Conservation (phyloP, 129 eudicot genomes). For the Helianthus tuberosus region DNA sequence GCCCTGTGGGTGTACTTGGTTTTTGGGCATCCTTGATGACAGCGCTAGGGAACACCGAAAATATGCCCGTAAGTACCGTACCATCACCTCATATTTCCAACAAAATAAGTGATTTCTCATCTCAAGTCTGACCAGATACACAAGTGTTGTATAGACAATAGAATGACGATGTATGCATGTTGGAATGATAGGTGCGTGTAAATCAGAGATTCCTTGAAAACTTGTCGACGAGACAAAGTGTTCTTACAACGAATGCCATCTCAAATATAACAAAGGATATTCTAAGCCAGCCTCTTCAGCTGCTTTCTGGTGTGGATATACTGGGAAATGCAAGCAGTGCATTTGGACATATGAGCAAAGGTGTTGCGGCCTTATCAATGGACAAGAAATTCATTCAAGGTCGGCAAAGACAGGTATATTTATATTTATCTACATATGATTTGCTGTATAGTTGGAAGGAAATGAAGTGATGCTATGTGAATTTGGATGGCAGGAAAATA, state of each 20-base stretch:
- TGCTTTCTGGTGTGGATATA: conserved; percentile 97
- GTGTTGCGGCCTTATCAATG: conserved; percentile 98
- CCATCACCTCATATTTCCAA: not conserved
- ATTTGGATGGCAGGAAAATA: conserved; percentile 54
- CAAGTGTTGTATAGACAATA: not conserved
- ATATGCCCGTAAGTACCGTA: conserved; percentile 77
- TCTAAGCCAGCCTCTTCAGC: conserved; percentile 95
- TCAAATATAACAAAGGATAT: conserved; percentile 88
- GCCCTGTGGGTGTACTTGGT: conserved; percentile 98
- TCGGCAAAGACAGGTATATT: conserved; percentile 81
- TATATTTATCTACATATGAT: not conserved
- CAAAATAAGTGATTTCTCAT: not conserved
- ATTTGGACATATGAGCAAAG: conserved; percentile 99
- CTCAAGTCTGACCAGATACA: too few relatives aligned
- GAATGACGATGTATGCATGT: conserved; percentile 1
- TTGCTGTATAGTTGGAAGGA: not conserved
- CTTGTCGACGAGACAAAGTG: conserved; percentile 79
- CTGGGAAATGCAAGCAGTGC: conserved; percentile 99
- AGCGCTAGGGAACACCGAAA: conserved; percentile 96
- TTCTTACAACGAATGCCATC: conserved; percentile 68
- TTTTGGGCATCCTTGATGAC: conserved; percentile 99
- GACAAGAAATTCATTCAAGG: conserved; percentile 96
- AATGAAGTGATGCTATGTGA: not conserved
- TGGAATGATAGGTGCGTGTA: conserved; percentile 66
- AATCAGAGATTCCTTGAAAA: conserved; percentile 87